Evolutionary conservation across 371 early-diverging fungal genomes (phyloP).

Genomic region (Mortierella sp.): DNA sequence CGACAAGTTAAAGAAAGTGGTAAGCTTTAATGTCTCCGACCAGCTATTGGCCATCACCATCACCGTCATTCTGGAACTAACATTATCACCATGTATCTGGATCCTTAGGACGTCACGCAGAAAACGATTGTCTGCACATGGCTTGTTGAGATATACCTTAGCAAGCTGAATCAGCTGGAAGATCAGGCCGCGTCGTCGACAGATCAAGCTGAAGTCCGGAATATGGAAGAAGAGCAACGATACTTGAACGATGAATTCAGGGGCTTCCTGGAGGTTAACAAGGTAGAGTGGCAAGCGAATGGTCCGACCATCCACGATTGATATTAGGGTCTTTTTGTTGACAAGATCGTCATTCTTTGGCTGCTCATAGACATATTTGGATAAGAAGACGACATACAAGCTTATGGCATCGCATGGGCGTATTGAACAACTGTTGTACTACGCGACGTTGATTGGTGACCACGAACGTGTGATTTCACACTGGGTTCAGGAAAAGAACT

Average conservation of each 20-base stretch:
- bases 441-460: conserved; percentile 83
- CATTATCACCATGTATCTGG: neutral
- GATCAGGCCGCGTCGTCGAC: conserved; percentile 63
- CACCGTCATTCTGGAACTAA: neutral
- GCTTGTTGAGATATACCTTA: conserved; percentile 88
- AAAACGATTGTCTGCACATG: conserved; percentile 85
- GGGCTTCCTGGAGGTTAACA: conserved; percentile 74
- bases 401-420: conserved; percentile 89
- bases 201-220: conserved; percentile 54
- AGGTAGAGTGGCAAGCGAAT: conserved; percentile 52
- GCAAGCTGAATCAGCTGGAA: conserved; percentile 77
- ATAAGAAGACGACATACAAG: conserved; percentile 78
- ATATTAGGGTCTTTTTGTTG: neutral
- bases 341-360: neutral
- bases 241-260: conserved; percentile 73
- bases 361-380: conserved; percentile 58
- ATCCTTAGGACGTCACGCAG: conserved; percentile 80
- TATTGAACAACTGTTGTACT: conserved; percentile 77
- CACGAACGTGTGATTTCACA: conserved; percentile 82
- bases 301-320: neutral
- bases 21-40: conserved; percentile 30
- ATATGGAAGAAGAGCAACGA: conserved; percentile 45
- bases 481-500: conserved; percentile 82
- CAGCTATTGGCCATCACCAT: neutral
- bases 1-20: conserved; percentile 67